A percentile compares a stretch with the other conserved stretches of the same genome.
Conservation (phyloP, 257 asterid genomes). For the Plantago major region DNA sequence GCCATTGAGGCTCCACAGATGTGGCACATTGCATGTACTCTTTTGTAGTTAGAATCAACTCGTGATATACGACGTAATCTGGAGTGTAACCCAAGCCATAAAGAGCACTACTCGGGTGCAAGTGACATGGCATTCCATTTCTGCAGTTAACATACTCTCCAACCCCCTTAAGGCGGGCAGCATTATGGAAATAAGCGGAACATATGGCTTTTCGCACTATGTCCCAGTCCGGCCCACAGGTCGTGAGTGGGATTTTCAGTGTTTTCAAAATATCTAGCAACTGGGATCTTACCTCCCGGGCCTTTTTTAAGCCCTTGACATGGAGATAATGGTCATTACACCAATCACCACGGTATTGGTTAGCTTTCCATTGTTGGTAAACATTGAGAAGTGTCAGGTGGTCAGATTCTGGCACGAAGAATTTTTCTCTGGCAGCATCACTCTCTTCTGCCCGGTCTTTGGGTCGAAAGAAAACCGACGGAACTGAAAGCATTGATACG, state of each 20-base stretch:
- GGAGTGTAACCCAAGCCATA: conserved; percentile 92
- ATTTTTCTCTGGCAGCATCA: conserved; percentile 90
- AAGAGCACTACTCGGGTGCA: conserved; percentile 92
- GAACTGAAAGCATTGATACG: conserved; percentile 96
- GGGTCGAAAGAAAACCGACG: conserved; percentile 89
- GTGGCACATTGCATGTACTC: conserved; percentile 97
- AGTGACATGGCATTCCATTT: conserved; percentile 91
- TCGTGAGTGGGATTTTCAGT: conserved; percentile 63
- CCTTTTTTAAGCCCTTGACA: conserved; percentile 84
- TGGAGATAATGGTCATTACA: conserved; percentile 89
- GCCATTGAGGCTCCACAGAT: conserved; percentile 90
- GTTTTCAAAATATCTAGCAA: conserved; percentile 73
- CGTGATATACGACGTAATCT: conserved; percentile 90
- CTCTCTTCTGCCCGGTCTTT: conserved; percentile 97
- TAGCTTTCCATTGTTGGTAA: conserved; percentile 85
- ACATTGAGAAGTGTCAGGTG: conserved; percentile 82
- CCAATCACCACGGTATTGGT: conserved; percentile 88
- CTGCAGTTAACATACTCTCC: conserved; percentile 90
- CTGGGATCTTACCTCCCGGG: conserved; percentile 91
- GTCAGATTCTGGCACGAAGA: conserved; percentile 92
- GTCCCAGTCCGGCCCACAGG: conserved; percentile 94
- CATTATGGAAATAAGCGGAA: conserved; percentile 86
- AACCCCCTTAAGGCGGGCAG: conserved; percentile 70
- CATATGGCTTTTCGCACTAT: conserved; percentile 82
- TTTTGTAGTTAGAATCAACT: conserved; percentile 69